These are phyloP conservation scores for Sanghuangporus baumii DNA, from an alignment of 1,284 basidiomycete genomes.

Conservation along the genomic window DNA sequence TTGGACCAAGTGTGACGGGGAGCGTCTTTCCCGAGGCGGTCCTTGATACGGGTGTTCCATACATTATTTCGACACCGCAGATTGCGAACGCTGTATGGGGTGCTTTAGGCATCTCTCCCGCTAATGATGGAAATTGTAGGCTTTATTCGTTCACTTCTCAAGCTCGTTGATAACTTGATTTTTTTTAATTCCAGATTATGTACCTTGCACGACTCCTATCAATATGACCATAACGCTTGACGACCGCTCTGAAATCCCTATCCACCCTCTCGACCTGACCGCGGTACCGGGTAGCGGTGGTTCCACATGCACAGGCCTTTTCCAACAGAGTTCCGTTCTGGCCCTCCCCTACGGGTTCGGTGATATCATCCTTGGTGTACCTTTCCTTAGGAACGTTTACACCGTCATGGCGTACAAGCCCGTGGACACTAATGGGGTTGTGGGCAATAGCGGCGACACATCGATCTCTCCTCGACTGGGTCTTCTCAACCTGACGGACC, in stretches of 20 bases:
- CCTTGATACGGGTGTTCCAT: slow-evolving; percentile 63
- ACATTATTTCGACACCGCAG: slow-evolving; percentile 50
- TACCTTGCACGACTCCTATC: slow-evolving; percentile 61
- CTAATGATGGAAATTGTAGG: slow-evolving; percentile 55
- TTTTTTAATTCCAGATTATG: slow-evolving; percentile 45
- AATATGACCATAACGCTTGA: slow-evolving; percentile 65
- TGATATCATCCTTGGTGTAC: slow-evolving; percentile 69
- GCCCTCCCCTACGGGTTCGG: slow-evolving; percentile 32
- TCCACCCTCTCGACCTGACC: slow-evolving; percentile 71
- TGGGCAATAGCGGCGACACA: slow-evolving; percentile 27
- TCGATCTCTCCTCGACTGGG: slow-evolving; percentile 46
- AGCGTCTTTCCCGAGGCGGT: slow-evolving; percentile 49
- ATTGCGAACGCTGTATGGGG: slow-evolving; percentile 77
- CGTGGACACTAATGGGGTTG: slow-evolving; percentile 40
- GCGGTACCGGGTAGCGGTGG: slow-evolving; percentile 33
- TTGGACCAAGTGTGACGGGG: slow-evolving; percentile 32
- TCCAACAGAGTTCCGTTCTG: slow-evolving; percentile 48
- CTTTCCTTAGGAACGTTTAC: slow-evolving; percentile 69
- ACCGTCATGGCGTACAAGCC: slow-evolving; percentile 61
- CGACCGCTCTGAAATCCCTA: slow-evolving; percentile 44
- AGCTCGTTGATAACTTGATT: slow-evolving; percentile 1
- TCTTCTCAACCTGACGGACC: slow-evolving; percentile 53
- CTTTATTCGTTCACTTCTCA: slow-evolving; percentile 21
- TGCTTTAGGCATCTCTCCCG: slow-evolving; percentile 57
- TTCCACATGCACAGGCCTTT: slow-evolving; percentile 55